A percentile compares a stretch with the other conserved stretches of the same genome.
phyloP scores from a whole-genome alignment of 2,329 filamentous ascomycete species.

The Penicillium sp. region DNA sequence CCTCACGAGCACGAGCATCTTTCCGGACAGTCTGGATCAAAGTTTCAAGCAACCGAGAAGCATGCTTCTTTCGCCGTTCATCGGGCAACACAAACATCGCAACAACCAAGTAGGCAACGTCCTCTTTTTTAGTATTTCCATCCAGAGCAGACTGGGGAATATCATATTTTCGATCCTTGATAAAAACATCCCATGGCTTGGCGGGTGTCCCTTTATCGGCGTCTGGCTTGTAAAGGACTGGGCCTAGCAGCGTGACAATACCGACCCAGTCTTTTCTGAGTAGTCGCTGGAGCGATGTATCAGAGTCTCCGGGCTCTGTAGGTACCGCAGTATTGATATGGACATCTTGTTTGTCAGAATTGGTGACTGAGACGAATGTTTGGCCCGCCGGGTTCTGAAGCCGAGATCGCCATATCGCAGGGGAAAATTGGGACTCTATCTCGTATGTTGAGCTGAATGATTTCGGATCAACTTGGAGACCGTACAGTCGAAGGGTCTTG shows the following conservation, averaged over 20 bases:
- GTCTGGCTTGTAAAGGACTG: slow-evolving; percentile 10
- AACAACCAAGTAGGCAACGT: slow-evolving; percentile 24
- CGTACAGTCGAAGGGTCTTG: slow-evolving; percentile 26
- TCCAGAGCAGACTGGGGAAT: background rate
- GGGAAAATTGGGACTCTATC: slow-evolving; percentile 24
- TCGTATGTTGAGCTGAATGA: slow-evolving; percentile 34
- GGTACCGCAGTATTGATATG: background rate
- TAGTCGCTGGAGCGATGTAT: slow-evolving; percentile 7
- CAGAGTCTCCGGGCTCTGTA: background rate
- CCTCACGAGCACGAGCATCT: slow-evolving; percentile 10
- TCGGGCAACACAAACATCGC: slow-evolving; percentile 30
- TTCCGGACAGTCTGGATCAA: slow-evolving; percentile 6
- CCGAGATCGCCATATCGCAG: slow-evolving; percentile 28
- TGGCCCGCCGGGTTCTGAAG: slow-evolving; percentile 26
- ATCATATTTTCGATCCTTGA: slow-evolving; percentile 4
- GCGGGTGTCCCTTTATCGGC: background rate
- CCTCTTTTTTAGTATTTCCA: slow-evolving; percentile 2
- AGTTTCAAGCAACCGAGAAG: slow-evolving; percentile 19
- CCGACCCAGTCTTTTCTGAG: slow-evolving; percentile 30
- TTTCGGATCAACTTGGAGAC: slow-evolving; percentile 27
- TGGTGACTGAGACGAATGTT: slow-evolving; percentile 26
- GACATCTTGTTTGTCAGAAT: background rate
- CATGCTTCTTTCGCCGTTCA: slow-evolving; percentile 20
- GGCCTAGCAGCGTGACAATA: slow-evolving; percentile 29
- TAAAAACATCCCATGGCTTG: slow-evolving; percentile 10